phyloP scores from a whole-genome alignment of 345 rosid genomes.

The Pistacia vera region DNA sequence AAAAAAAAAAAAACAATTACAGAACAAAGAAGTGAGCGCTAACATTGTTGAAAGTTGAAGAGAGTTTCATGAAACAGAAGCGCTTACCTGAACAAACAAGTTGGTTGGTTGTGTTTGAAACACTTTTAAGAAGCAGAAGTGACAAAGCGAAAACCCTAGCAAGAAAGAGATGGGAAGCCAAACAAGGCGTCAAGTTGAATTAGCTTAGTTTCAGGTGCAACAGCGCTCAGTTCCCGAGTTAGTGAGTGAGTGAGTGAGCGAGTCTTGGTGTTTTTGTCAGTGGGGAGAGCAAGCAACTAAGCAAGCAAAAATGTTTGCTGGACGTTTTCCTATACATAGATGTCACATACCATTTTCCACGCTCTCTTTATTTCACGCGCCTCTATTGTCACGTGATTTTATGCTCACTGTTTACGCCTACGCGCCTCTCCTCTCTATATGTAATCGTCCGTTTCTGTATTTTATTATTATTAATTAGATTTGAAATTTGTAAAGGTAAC shows the following conservation, averaged over 20 bases:
- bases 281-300: background rate
- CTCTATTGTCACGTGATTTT: conserved; percentile 11
- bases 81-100: background rate
- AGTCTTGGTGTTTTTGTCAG: conserved; percentile 9
- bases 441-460: background rate
- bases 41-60: background rate
- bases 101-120: background rate
- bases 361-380: background rate
- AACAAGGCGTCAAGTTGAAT: background rate
- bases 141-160: background rate
- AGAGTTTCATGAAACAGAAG: background rate
- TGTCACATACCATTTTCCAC: background rate
- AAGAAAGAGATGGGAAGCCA: background rate
- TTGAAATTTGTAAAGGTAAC: too few relatives aligned
- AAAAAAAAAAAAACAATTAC: background rate
- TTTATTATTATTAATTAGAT: background rate
- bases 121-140: too few relatives aligned
- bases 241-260: too few relatives aligned
- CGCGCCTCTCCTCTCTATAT: background rate
- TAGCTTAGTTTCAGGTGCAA: background rate
- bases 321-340: conserved; percentile 7
- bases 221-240: conserved; percentile 13
- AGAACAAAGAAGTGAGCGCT: background rate
- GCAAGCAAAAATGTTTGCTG: background rate
- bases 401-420: background rate